Evolutionary conservation across 108 stramenopile genomes (phyloP).

Genomic region (Nitzschia sp.): DNA sequence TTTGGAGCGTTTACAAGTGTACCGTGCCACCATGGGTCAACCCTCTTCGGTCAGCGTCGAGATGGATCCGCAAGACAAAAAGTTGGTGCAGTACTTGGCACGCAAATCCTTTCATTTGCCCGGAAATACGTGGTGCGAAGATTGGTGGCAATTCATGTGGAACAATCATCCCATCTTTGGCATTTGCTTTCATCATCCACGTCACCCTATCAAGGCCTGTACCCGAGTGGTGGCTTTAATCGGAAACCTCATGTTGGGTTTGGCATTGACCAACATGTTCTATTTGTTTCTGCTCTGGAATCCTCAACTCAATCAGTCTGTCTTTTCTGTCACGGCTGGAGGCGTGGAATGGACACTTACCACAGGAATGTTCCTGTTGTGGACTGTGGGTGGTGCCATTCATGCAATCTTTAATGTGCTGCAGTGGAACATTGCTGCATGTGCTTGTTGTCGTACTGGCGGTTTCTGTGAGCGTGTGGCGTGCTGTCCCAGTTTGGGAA

Average conservation of each 20-base stretch:
- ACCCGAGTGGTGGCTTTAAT: constrained; percentile 69
- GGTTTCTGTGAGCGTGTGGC: constrained; percentile 29
- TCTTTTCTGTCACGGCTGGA: constrained; percentile 14
- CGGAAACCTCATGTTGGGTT: constrained; percentile 69
- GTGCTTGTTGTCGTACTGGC: constrained; percentile 56
- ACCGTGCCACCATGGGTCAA: background rate
- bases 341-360: constrained; percentile 17
- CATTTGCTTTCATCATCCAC: constrained; percentile 62
- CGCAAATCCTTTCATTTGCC: constrained; percentile 63
- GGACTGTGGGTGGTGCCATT: constrained; percentile 70
- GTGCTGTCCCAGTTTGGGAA: constrained; percentile 38
- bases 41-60: background rate
- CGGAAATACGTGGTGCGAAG: constrained; percentile 57
- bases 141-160: constrained; percentile 69
- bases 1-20: constrained; percentile 6
- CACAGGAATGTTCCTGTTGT: constrained; percentile 61
- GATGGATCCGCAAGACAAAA: constrained; percentile 1
- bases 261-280: constrained; percentile 72
- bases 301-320: constrained; percentile 29
- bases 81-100: constrained; percentile 43
- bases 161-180: constrained; percentile 87
- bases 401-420: constrained; percentile 67
- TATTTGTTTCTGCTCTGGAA: constrained; percentile 55
- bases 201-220: constrained; percentile 61
- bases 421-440: constrained; percentile 79